Evolutionary conservation across 2,329 filamentous ascomycete species (phyloP), one percentile per base, ranked within the genome.

Genomic region (Ophiostoma ips): DNA sequence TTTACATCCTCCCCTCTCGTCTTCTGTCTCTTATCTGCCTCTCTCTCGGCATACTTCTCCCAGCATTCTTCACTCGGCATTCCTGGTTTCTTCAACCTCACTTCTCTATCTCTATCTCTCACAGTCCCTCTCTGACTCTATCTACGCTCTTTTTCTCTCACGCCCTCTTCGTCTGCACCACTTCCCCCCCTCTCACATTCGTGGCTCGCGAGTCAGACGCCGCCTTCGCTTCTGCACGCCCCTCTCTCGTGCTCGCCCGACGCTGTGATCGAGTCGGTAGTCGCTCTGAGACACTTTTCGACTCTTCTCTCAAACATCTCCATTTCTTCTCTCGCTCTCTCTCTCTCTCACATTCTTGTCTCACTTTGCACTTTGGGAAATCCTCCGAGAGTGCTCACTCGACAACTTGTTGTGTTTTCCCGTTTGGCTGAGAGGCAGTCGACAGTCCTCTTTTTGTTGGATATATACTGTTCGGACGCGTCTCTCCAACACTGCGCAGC

Each of bases 331-430:
- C 31, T 30, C 31, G 24, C 11, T 50, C 1, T 30, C 33, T 48
- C 12, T 51, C 21, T 51, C 33, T 28, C 30, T 33, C 11, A 9
- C 11, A 7, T 7, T 49, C 15, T 43, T 30, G 31, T 35, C 49
- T 48, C 34, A n/a, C 31, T 28, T 36, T 15, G 8, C n/a, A n/a
- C 33, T 31, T 51, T 16, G 24, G 30, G 9, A 43, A 16, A 12
- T 24, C 24, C 40, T 30, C 24, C 24, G 28, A 30, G 28, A 30
- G 28, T 31, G 30, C 40, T 24, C 34, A 43, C 38, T 47, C 41
- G 43, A 46, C 43, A 51, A 37, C 36, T 50, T 41, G 41, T 33
- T 45, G 43, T 28, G 24, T 28, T 28, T 28, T 28, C 24, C 24
- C 24, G 4, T 28, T 28, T 28, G 13, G 33, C 33, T 15, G 33